Evolutionary conservation across 257 asterid species (phyloP).

Genomic region (Ophiorrhiza pumila): DNA sequence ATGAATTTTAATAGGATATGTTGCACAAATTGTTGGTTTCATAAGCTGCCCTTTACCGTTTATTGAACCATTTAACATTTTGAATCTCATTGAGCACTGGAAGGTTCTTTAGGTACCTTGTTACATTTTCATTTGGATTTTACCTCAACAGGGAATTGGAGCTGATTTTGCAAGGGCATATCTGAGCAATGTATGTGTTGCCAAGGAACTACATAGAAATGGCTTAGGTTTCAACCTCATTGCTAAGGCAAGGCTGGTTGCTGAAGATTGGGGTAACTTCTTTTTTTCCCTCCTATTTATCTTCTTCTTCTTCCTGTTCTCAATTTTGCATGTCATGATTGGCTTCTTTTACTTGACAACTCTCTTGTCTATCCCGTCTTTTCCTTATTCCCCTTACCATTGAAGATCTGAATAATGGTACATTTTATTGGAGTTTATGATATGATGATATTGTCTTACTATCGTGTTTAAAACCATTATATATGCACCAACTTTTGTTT

Average conservation of each 20-base stretch:
- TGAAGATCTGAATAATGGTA: too few relatives aligned
- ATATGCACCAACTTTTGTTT: background rate
- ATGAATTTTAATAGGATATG: background rate
- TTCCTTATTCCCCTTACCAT: background rate
- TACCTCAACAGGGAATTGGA: constrained; percentile 67
- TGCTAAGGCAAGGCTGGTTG: constrained; percentile 60
- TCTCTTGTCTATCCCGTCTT: background rate
- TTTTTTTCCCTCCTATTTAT: constrained; percentile 3
- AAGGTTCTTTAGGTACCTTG: constrained; percentile 14
- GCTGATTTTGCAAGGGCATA: constrained; percentile 92
- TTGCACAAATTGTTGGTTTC: background rate
- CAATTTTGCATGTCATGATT: background rate
- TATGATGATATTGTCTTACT: too few relatives aligned
- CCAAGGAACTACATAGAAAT: constrained; percentile 73
- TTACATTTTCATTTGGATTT: constrained; percentile 14
- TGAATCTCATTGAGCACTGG: background rate
- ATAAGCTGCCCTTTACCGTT: background rate
- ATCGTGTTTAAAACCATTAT: too few relatives aligned
- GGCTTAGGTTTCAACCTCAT: constrained; percentile 78
- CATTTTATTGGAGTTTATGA: too few relatives aligned
- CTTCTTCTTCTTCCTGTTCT: background rate
- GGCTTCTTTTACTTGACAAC: background rate
- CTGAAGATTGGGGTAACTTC: constrained; percentile 78
- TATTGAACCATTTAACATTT: background rate
- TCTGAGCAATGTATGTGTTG: constrained; percentile 86